Evolutionary conservation across 176 grass and related monocot genomes (phyloP).

Genomic region (Phoenix roebelenii): DNA sequence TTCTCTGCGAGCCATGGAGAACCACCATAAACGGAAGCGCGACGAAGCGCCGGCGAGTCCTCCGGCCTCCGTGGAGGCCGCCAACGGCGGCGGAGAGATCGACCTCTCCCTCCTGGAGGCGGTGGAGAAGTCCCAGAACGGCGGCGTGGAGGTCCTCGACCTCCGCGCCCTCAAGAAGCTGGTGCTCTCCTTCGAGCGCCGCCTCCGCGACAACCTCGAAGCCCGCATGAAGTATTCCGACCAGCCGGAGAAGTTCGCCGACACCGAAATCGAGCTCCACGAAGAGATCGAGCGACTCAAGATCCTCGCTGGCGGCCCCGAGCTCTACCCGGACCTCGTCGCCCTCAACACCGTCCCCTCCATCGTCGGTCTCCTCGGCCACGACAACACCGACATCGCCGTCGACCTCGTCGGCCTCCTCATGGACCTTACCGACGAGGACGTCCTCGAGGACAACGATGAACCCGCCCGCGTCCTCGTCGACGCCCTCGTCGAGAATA

Average conservation of each 20-base stretch:
- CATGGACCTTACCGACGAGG: conserved; percentile 75
- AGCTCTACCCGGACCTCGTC: conserved; percentile 81
- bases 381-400: conserved; percentile 82
- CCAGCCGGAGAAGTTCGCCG: conserved; percentile 68
- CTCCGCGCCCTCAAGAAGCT: conserved; percentile 69
- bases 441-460: conserved; percentile 52
- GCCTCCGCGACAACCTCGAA: conserved; percentile 84
- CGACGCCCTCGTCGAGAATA: conserved; percentile 60
- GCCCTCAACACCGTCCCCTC: conserved; percentile 52
- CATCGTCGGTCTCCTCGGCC: conserved; percentile 65
- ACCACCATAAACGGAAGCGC: conserved; percentile 49
- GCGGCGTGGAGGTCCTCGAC: conserved; percentile 67
- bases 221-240: conserved; percentile 89
- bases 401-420: conserved; percentile 72
- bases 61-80: background rate
- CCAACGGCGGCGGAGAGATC: background rate
- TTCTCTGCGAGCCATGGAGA: conserved; percentile 6
- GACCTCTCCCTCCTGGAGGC: conserved; percentile 52
- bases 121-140: conserved; percentile 20
- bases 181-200: conserved; percentile 77
- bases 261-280: conserved; percentile 81
- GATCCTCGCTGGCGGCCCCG: conserved; percentile 68
- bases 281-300: conserved; percentile 65
- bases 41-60: conserved; percentile 3
- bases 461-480: conserved; percentile 48